Base-by-base conservation (phyloP, 202 grass and related monocot species). In the Brachypodium distachyon region DNA sequence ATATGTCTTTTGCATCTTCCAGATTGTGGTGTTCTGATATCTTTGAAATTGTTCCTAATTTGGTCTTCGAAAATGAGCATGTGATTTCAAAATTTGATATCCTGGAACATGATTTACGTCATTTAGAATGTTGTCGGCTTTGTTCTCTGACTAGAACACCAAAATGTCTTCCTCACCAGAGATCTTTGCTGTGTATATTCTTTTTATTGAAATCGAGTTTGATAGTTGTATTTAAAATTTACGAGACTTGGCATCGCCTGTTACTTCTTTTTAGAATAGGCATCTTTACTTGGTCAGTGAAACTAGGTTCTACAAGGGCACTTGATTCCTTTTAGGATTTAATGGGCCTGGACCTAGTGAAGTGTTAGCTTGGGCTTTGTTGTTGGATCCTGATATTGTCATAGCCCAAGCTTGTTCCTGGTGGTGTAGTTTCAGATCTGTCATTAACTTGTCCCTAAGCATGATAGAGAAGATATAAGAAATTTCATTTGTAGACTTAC, bases 351-450 rank as follows among this genome's bases (percentile, higher is more conserved):
- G 42, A 21, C 43, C 29, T 88, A 47, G 11, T 70, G 14, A 62
- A 41, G 18, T 52, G n/a, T 37, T 43, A 4, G 47, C 14, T 43
- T 72, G 66, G 66, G 74, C 27, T 73, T 47, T 31, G 14, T 56
- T 1, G 8, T 53, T 72, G 5, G 38, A 4, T 75, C 67, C 14
- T 66, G 33, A 19, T n/a, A 72, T 66, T 72, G 31, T 44, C 23
- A 37, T 70, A 58, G 81, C 22, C 61, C 61, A 70, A 19, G 36
- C 42, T 53, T 83, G 62, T 17, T 81, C 21, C 49, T 81, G 42
- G n/a, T 43, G 50, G 21, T 51, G 54, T 51, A 58, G 64, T 57
- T 21, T 72, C 12, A 71, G 58, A 73, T 82, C 40, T n/a, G 33
- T 5, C 22, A 65, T 67, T 22, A 32, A 37, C 51, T 37, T 83